phyloP scores from a whole-genome alignment of 768 basidiomycete genomes.

The Agaricus blazei region DNA sequence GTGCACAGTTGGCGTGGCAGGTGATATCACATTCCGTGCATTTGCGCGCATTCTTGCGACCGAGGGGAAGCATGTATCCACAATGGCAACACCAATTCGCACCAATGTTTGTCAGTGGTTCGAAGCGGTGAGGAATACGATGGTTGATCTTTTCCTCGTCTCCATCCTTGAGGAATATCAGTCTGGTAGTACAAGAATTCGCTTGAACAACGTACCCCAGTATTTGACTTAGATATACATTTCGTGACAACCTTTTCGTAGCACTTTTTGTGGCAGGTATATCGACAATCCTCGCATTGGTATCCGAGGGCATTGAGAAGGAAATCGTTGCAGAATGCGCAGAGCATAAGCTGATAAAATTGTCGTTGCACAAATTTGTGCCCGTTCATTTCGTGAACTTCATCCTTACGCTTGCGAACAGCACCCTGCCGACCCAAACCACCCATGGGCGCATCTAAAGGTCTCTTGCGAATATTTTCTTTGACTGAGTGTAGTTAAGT shows the following conservation, averaged over 20 bases:
- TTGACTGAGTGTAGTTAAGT: slow-evolving; percentile 60
- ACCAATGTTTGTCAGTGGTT: slow-evolving; percentile 92
- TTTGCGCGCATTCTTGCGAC: slow-evolving; percentile 93
- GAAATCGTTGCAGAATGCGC: slow-evolving; percentile 97
- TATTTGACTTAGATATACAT: slow-evolving; percentile 96
- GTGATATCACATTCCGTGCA: slow-evolving; percentile 96
- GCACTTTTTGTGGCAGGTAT: slow-evolving; percentile 99
- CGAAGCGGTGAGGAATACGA: slow-evolving; percentile 97
- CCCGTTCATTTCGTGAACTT: slow-evolving; percentile 99
- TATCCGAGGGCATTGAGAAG: slow-evolving; percentile 96
- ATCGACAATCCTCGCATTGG: slow-evolving; percentile 98
- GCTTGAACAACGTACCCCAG: slow-evolving; percentile 59
- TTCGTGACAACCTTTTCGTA: slow-evolving; percentile 99
- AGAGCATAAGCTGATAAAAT: slow-evolving; percentile 98
- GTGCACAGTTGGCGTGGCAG: slow-evolving; percentile 95
- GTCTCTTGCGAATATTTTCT: slow-evolving; percentile 94
- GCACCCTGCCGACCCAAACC: slow-evolving; percentile 98
- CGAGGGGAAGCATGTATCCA: slow-evolving; percentile 95
- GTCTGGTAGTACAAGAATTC: slow-evolving; percentile 1
- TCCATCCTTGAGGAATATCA: slow-evolving; percentile 55
- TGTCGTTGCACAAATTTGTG: slow-evolving; percentile 97
- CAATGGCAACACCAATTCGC: slow-evolving; percentile 99
- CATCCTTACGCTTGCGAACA: slow-evolving; percentile 94
- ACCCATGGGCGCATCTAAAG: slow-evolving; percentile 78
- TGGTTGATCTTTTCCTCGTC: slow-evolving; percentile 99